Evolutionary conservation across 345 rosid species (phyloP), one percentile per base, ranked within the genome.

Genomic region (Moringa oleifera): DNA sequence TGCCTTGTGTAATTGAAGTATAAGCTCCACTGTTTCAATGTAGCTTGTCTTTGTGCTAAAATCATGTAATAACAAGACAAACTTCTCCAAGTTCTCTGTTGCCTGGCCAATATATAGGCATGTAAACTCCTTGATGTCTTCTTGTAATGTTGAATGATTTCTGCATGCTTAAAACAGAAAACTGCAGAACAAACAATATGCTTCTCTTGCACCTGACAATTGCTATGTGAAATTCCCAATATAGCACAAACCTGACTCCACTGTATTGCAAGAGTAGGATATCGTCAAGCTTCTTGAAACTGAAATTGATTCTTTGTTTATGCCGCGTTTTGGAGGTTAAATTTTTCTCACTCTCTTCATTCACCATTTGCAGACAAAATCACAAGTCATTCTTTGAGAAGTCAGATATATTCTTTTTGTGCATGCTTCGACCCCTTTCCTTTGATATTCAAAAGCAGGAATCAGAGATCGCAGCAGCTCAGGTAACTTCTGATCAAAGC

Each of bases 361-460:
- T 28, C 21, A 59, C 28, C 13, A 45, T 70, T 56, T 54, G 23
- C 83, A 93, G 96, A 75, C 90, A 94, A 69, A 77, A 77, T 68
- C 99, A 94, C 85, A 74, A 69, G 55, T 57, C 73, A 18, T 90
- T 83, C 79, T 88, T 94, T 59, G 83, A 53, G 36, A 94, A 94
- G 69, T 88, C 96, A 8, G 90, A 88, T 77, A 45, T 94, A 71
- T 83, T 83, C 80, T 94, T 90, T 20, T 37, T 90, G 55, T 94
- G 99, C 85, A 68, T 86, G 75, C 45, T 90, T 61, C 83, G 75
- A 53, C 99, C 97, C 25, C 70, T 82, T 61, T 85, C 97, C 46
- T 79, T 68, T 24, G 85, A 86, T 37, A 76, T 90, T 65, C 73
- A 68, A 76, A 75, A 64, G 75, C 97, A 90, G 68, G 88, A 88